Conservation (phyloP, 306 rosid genomes). For the Castanea crenata region DNA sequence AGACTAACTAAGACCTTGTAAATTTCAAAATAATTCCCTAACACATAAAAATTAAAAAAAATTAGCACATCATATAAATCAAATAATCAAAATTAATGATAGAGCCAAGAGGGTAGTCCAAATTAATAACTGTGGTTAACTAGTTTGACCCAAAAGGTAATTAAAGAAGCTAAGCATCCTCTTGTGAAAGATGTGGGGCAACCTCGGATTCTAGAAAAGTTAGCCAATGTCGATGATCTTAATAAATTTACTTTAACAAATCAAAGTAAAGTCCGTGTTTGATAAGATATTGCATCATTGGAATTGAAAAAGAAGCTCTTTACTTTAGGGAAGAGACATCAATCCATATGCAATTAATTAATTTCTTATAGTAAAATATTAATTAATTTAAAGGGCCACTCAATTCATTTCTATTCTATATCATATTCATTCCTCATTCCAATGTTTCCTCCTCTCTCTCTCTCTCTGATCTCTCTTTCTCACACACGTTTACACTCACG, state of each 20-base stretch:
- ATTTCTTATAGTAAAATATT: background rate
- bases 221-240: slow-evolving; percentile 10
- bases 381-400: background rate
- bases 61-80: no score
- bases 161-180: slow-evolving; percentile 11
- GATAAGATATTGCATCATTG: slow-evolving; percentile 28
- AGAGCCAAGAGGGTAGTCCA: background rate
- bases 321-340: slow-evolving; percentile 2
- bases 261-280: slow-evolving; percentile 15
- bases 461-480: background rate
- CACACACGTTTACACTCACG: background rate
- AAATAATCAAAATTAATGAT: no score
- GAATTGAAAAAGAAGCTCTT: slow-evolving; percentile 28
- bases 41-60: no score
- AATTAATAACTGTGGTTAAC: slow-evolving; percentile 16
- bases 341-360: slow-evolving; percentile 23
- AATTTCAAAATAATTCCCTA: no score
- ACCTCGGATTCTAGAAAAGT: slow-evolving; percentile 68
- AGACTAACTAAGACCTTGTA: no score
- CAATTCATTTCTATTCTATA: background rate
- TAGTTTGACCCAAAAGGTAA: slow-evolving; percentile 35
- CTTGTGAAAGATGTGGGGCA: slow-evolving; percentile 35
- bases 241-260: slow-evolving; percentile 10
- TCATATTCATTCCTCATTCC: slow-evolving; percentile 32
- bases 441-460: background rate